Conservation (phyloP, 805 yeast species). For the Yueomyces sp. region DNA sequence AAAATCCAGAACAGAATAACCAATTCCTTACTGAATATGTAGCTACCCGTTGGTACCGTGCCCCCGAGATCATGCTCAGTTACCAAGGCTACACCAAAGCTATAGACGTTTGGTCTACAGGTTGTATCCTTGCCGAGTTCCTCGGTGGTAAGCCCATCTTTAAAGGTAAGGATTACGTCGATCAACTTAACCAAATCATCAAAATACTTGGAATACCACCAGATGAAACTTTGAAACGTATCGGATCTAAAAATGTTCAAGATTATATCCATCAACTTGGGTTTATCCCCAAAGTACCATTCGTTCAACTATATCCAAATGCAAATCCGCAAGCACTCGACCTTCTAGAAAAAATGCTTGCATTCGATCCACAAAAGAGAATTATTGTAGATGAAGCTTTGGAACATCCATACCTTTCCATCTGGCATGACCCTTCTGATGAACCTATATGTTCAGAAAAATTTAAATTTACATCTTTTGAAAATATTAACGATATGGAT, state of each 20-base stretch:
- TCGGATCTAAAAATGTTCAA: conserved; percentile 82
- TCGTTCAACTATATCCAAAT: conserved; percentile 54
- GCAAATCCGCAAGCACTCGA: conserved; percentile 86
- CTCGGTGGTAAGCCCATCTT: conserved; percentile 85
- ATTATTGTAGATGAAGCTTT: conserved; percentile 83
- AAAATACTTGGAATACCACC: conserved; percentile 87
- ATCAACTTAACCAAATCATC: conserved; percentile 80
- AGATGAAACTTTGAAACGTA: conserved; percentile 49
- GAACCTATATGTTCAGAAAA: conserved; percentile 73
- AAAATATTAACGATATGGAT: conserved; percentile 67
- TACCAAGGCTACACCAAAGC: conserved; percentile 93
- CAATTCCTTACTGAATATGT: conserved; percentile 97
- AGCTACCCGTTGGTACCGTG: conserved; percentile 97
- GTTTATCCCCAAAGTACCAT: conserved; percentile 67
- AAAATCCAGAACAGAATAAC: conserved; percentile 68
- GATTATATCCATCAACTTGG: conserved; percentile 83
- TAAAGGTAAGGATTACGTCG: conserved; percentile 92
- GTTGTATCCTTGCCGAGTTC: conserved; percentile 90
- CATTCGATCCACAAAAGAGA: conserved; percentile 77
- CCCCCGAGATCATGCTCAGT: conserved; percentile 93
- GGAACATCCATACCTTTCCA: conserved; percentile 71
- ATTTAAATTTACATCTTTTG: conserved; percentile 72
- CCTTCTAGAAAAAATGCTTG: conserved; percentile 59
- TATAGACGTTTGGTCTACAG: conserved; percentile 95
- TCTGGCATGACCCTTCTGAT: conserved; percentile 90